Base-by-base conservation (phyloP, 768 basidiomycete genomes). In the Podaxis carcinomalis region DNA sequence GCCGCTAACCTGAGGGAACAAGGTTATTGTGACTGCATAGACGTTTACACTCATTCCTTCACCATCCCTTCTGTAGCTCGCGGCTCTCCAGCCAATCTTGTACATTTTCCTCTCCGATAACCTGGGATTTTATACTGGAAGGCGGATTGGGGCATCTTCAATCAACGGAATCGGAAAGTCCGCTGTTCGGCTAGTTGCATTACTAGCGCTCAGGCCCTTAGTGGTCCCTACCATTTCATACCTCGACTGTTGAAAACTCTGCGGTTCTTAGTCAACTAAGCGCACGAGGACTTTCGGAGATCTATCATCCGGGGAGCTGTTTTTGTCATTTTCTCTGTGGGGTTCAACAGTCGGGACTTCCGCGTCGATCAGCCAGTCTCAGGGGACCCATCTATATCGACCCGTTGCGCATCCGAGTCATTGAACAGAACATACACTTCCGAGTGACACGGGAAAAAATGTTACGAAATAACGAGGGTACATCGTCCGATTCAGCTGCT, bases 401-500 rank as follows among this genome's bases (percentile, higher is more conserved):
- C 6, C 16, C 28, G 16, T 27, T 27, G 16, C 13, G 2, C 19
- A 10, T 50, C 25, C 49, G 27, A 27, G 6, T 27, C 27, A 6
- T 6, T 32, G 28, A 32, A 32, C 49, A 51, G 46, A 47, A n/a
- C n/a, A 10, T 51, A 32, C 51, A 32, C 51, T 13, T 51, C 3
- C 16, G 25, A 51, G 39, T 7, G 39, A 21, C 21, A 14, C 25
- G 4, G 42, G 11, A 4, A 28, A 25, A 37, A 14, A 61, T 61
- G 59, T 54, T 44, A 44, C 52, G 9, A 55, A 54, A 7, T 44
- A 53, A 60, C 19, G 28, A 61, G 40, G 39, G 49, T 37, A 36
- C 19, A 23, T 6, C 10, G 19, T 14, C 59, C 28, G 4, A 42
- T 32, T 42, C 27, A 21, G 25, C 50, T 44, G 25, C 58, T 35